Base-by-base conservation (phyloP, 306 rosid species). In the Glycine soja region DNA sequence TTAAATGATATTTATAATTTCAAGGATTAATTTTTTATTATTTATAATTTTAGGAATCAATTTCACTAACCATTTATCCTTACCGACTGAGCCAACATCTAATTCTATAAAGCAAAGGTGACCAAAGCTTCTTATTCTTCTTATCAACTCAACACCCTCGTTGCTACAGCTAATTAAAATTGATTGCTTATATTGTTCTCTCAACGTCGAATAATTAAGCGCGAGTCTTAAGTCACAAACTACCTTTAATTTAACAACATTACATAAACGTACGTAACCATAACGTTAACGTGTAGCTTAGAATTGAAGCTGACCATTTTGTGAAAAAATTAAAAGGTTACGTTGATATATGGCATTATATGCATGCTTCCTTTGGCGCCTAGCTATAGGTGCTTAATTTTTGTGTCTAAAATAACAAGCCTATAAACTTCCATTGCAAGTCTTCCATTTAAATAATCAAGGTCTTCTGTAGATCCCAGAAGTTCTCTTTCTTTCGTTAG, bases 201-300 rank as follows among this genome's bases (percentile, higher is more conserved):
- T 38, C 14, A 46, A 38, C 50, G 7, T 42, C 8, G 3, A 30
- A 16, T 57, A 54, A 54, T 63, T 32, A 16, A 16, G 30, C 34
- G 63, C 34, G 2, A 64, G 0, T 70, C 79, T 75, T 71, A 47
- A 70, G 57, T 68, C 64, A 53, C 77, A 69, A 66, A 32, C 78
- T 34, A 45, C 9, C 76, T 15, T 45, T 70, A 57, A 6, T 18
- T 10, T 24, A 4, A 34, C 4, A 3, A 15, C 74, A 34, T 34
- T 34, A 24, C 30, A 9, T 34, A 12, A 10, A 45, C 45, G 4
- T 9, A 66, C 79, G 86, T 80, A 75, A 52, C 7, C 70, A 43
- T 45, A 71, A 87, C 78, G 40, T 36, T 36, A 15, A 40, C 51
- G 63, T 61, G 84, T 76, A 71, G 24, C 79, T 51, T 77, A 51